phyloP scores from a whole-genome alignment of 1,284 basidiomycete genomes.

The Cystobasidiaceae sp. region DNA sequence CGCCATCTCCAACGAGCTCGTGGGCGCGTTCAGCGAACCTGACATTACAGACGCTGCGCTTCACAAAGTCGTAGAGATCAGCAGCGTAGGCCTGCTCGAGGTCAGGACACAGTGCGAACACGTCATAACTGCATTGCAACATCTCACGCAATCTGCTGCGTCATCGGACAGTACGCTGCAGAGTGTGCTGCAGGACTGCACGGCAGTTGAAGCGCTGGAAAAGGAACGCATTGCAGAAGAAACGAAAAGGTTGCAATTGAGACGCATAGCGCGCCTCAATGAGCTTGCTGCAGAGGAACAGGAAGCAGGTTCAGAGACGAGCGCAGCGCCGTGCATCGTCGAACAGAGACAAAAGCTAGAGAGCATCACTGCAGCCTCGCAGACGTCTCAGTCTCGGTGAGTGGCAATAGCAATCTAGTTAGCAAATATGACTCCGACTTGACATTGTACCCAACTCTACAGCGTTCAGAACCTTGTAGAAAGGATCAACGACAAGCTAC shows the following conservation, averaged over 20 bases:
- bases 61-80: constrained; percentile 15
- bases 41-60: constrained; percentile 17
- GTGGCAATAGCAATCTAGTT: not conserved
- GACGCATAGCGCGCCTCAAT: constrained; percentile 1
- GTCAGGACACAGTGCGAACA: constrained; percentile 8
- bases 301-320: not conserved
- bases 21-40: constrained; percentile 14
- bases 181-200: not conserved
- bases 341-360: constrained; percentile 12
- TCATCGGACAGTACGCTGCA: not conserved
- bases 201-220: constrained; percentile 11
- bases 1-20: constrained; percentile 17
- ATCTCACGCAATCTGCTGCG: not conserved
- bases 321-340: constrained; percentile 6
- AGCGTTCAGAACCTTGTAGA: constrained; percentile 6
- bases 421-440: not conserved
- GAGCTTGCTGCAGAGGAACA: not conserved
- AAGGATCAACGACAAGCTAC: constrained; percentile 1
- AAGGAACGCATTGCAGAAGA: constrained; percentile 16
- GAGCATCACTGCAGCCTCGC: not conserved
- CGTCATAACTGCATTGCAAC: not conserved
- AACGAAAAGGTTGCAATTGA: constrained; percentile 13
- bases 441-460: no score
- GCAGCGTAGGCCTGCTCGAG: constrained; percentile 14
- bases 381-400: not conserved